Conservation (phyloP, 164 flowering plant genomes). For the Akebia trifoliata region DNA sequence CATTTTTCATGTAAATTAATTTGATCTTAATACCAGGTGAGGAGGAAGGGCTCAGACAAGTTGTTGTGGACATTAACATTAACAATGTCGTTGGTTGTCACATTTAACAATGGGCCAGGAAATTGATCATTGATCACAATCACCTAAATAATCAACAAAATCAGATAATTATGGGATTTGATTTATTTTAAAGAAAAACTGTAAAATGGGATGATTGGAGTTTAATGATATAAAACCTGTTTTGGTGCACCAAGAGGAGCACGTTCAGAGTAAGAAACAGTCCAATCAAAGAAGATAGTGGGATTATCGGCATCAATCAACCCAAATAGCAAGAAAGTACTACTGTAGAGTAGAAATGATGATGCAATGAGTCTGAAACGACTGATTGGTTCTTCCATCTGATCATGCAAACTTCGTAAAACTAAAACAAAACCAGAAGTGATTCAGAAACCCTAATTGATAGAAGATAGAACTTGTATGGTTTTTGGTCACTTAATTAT, state of each 20-base stretch:
- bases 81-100: conserved; percentile 25
- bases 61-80: conserved; percentile 27
- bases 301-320: conserved; percentile 6
- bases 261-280: conserved; percentile 16
- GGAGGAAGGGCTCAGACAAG: conserved; percentile 28
- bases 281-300: conserved; percentile 17
- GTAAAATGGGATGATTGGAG: neutral
- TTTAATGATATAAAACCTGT: conserved; percentile 7
- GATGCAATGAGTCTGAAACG: neutral
- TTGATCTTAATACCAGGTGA: conserved; percentile 34
- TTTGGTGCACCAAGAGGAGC: conserved; percentile 19
- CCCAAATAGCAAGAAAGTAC: conserved; percentile 5
- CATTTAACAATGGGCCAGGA: conserved; percentile 31
- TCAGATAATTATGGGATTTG: neutral
- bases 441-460: neutral
- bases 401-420: conserved; percentile 5
- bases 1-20: too few species aligned
- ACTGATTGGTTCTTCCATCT: conserved; percentile 2
- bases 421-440: neutral
- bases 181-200: neutral
- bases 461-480: neutral
- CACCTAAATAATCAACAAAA: conserved; percentile 12
- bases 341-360: neutral
- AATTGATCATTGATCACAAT: conserved; percentile 34
- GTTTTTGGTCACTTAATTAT: neutral